phyloP scores from a whole-genome alignment of 352 stramenopile genomes.

The Phytophthora niederhauseri region DNA sequence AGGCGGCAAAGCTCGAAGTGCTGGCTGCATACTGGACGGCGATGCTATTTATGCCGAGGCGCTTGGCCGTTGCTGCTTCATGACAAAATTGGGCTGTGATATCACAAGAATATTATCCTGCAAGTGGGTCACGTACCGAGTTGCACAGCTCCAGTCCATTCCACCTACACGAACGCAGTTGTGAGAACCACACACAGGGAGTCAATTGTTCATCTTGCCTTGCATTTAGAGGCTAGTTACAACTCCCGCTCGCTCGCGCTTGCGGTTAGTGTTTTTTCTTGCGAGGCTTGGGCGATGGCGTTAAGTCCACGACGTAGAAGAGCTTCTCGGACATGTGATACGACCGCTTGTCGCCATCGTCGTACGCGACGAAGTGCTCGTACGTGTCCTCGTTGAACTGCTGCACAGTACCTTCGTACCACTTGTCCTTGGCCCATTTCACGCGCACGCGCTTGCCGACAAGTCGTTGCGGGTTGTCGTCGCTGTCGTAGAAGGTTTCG shows the following conservation, averaged over 20 bases:
- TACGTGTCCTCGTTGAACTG: slow-evolving; percentile 82
- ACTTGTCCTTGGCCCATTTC: slow-evolving; percentile 92
- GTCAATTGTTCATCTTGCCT: slow-evolving; percentile 26
- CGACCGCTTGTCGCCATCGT: slow-evolving; percentile 86
- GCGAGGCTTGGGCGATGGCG: slow-evolving; percentile 35
- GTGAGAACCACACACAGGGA: slow-evolving; percentile 10
- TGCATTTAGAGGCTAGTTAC: slow-evolving; percentile 33
- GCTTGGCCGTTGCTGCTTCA: slow-evolving; percentile 13
- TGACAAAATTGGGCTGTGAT: slow-evolving; percentile 18
- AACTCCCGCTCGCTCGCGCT: slow-evolving; percentile 22
- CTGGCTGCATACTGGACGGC: background rate
- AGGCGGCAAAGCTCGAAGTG: slow-evolving; percentile 14
- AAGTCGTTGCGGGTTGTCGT: slow-evolving; percentile 85
- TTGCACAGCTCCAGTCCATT: slow-evolving; percentile 12
- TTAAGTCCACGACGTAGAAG: slow-evolving; percentile 76
- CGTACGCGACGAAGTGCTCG: slow-evolving; percentile 85
- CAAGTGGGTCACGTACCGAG: background rate
- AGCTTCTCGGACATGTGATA: slow-evolving; percentile 92
- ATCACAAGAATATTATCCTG: background rate
- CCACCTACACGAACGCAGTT: slow-evolving; percentile 15
- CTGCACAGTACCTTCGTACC: slow-evolving; percentile 84
- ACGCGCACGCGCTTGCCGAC: slow-evolving; percentile 85
- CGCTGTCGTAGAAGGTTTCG: slow-evolving; percentile 90
- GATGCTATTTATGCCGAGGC: slow-evolving; percentile 21
- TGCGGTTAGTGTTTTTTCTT: slow-evolving; percentile 35